Conservation (phyloP, 2,329 filamentous ascomycete species). For the Fusarium paranaense region DNA sequence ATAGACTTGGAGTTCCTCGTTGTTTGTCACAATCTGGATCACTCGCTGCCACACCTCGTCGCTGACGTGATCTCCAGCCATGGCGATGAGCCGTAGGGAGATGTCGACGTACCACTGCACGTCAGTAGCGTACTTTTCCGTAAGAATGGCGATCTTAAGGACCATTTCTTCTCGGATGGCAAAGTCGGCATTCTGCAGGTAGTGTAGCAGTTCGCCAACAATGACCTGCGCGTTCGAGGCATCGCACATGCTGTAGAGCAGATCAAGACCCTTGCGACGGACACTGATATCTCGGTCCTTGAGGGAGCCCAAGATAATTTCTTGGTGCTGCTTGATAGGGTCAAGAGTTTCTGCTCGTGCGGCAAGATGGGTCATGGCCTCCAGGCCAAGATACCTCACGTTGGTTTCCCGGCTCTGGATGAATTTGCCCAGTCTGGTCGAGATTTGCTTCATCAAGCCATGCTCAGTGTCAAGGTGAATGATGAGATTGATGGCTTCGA, state of each 20-base stretch:
- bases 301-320: slow-evolving; percentile 92
- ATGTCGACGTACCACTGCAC: slow-evolving; percentile 99
- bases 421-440: slow-evolving; percentile 88
- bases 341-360: slow-evolving; percentile 93
- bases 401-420: slow-evolving; percentile 98
- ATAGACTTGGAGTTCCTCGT: slow-evolving; percentile 97
- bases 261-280: slow-evolving; percentile 91
- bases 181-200: slow-evolving; percentile 96
- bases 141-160: slow-evolving; percentile 96
- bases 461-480: slow-evolving; percentile 98
- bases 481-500: slow-evolving; percentile 98
- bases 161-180: slow-evolving; percentile 99
- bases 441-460: slow-evolving; percentile 95
- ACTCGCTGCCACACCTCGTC: slow-evolving; percentile 99
- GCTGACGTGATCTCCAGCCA: slow-evolving; percentile 98
- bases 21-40: slow-evolving; percentile 99
- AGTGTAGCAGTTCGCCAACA: slow-evolving; percentile 92
- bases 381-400: slow-evolving; percentile 92
- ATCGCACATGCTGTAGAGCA: slow-evolving; percentile 99
- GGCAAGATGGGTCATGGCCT: slow-evolving; percentile 98
- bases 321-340: slow-evolving; percentile 97
- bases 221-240: slow-evolving; percentile 93
- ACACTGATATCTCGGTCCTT: slow-evolving; percentile 98
- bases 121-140: slow-evolving; percentile 98
- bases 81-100: slow-evolving; percentile 90